phyloP scores from a whole-genome alignment of 208 protist genomes.

The Acanthamoeba divionensis region DNA sequence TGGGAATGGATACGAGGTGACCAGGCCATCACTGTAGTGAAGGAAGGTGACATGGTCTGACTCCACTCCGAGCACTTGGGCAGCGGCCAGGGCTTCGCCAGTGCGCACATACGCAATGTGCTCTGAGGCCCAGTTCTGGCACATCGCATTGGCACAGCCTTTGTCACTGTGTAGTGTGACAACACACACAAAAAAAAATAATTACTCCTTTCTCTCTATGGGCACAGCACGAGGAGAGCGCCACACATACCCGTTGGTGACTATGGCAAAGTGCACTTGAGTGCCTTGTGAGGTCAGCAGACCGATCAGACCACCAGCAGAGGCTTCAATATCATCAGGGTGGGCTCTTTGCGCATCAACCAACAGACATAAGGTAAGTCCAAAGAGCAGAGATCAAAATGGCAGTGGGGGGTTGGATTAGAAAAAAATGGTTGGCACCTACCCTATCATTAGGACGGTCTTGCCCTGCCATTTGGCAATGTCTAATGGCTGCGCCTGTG shows the following conservation, averaged over 20 bases:
- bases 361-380: too few relatives aligned
- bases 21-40: neutral
- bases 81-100: neutral
- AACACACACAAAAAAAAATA: neutral
- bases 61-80: neutral
- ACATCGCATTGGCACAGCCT: neutral
- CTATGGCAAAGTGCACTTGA: neutral
- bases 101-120: neutral
- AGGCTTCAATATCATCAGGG: slow-evolving; percentile 17
- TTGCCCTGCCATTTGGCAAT: neutral
- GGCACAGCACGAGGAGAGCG: neutral
- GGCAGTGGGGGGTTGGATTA: too few relatives aligned
- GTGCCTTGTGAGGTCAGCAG: slow-evolving; percentile 18
- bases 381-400: too few relatives aligned
- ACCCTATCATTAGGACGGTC: neutral
- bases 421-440: too few relatives aligned
- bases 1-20: slow-evolving; percentile 14
- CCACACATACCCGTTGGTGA: slow-evolving; percentile 5
- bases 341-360: too few relatives aligned
- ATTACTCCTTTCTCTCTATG: neutral
- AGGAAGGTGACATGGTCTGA: neutral
- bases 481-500: neutral
- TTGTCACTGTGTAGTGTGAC: slow-evolving; percentile 7
- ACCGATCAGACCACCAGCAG: neutral
- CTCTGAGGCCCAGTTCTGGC: neutral